These are phyloP conservation scores for grape (Vitis vinifera) DNA, from an alignment of 164 flowering plant genomes.

Conservation along the genomic window ASM3070453v1 NC_081814.1:14099001-14099500, in stretches of 20 bases:
- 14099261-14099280: slow-evolving; percentile 93
- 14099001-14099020: slow-evolving; percentile 40
- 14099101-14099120: slow-evolving; percentile 96
- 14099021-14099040: slow-evolving; percentile 65
- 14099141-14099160: slow-evolving; percentile 66
- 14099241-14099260: slow-evolving; percentile 92
- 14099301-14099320: slow-evolving; percentile 64
- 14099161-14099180: slow-evolving; percentile 54
- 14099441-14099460: background rate
- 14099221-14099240: slow-evolving; percentile 2
- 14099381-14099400: too few species aligned
- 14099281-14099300: slow-evolving; percentile 63
- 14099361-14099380: slow-evolving; percentile 42
- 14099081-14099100: slow-evolving; percentile 93
- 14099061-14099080: slow-evolving; percentile 93
- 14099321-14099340: slow-evolving; percentile 88
- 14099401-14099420: background rate
- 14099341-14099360: slow-evolving; percentile 85
- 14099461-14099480: background rate
- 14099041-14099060: slow-evolving; percentile 65
- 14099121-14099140: slow-evolving; percentile 76
- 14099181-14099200: background rate
- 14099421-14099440: background rate
- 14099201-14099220: background rate
- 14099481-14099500: background rate